These are phyloP conservation scores for Neobulgaria alba DNA, from an alignment of 2,329 filamentous ascomycete genomes.

Conservation along the genomic window DNA sequence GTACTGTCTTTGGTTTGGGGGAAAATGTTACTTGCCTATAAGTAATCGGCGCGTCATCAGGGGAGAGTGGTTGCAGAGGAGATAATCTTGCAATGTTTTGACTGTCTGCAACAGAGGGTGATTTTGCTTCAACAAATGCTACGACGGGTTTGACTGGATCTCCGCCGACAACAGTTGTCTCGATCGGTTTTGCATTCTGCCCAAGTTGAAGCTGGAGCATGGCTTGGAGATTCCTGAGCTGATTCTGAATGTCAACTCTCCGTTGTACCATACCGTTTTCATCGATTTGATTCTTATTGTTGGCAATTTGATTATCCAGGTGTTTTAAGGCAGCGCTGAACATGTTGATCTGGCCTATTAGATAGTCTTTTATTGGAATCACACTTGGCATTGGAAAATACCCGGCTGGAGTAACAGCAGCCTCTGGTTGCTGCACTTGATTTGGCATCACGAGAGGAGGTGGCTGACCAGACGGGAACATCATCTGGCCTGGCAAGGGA, in stretches of 20 bases:
- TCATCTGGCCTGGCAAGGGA: slow-evolving; percentile 10
- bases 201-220: slow-evolving; percentile 16
- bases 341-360: slow-evolving; percentile 23
- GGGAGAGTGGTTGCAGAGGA: neutral
- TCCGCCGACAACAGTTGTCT: neutral
- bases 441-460: slow-evolving; percentile 14
- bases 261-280: slow-evolving; percentile 41
- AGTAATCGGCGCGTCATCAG: neutral
- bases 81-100: neutral
- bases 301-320: slow-evolving; percentile 49
- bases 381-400: slow-evolving; percentile 8
- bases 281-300: slow-evolving; percentile 56
- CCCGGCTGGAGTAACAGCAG: slow-evolving; percentile 4
- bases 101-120: neutral
- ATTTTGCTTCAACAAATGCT: neutral
- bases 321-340: slow-evolving; percentile 46
- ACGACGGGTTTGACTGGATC: no score
- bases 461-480: slow-evolving; percentile 16
- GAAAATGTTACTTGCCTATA: neutral
- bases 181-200: slow-evolving; percentile 4
- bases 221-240: slow-evolving; percentile 19
- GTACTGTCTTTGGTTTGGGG: neutral
- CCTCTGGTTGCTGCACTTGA: slow-evolving; percentile 5
- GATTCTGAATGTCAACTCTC: slow-evolving; percentile 33
- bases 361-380: slow-evolving; percentile 10